Conservation (phyloP, 1,284 basidiomycete species). For the Papiliotrema flavescens region DNA sequence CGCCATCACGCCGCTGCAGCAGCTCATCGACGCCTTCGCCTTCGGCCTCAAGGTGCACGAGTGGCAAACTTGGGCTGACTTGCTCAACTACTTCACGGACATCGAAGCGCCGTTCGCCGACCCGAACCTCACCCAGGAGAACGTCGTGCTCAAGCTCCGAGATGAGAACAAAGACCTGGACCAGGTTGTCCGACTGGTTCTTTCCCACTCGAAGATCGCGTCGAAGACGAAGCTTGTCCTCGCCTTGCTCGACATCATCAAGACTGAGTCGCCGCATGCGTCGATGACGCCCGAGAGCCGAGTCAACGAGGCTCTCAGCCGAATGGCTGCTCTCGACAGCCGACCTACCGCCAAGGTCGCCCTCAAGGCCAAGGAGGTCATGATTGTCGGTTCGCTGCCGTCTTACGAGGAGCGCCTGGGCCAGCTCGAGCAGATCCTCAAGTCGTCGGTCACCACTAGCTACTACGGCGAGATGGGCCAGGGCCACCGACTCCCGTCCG, state of each 20-base stretch:
- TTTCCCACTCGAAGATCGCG: conserved; percentile 93
- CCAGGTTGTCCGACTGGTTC: conserved; percentile 78
- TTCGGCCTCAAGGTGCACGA: conserved; percentile 86
- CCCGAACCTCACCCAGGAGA: conserved; percentile 75
- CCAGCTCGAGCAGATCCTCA: conserved; percentile 94
- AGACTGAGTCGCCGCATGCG: conserved; percentile 69
- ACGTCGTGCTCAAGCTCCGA: conserved; percentile 82
- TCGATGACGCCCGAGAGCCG: conserved; percentile 52
- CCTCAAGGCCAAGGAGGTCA: conserved; percentile 94
- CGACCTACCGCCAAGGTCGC: conserved; percentile 81
- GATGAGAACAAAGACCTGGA: conserved; percentile 93
- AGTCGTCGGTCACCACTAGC: conserved; percentile 76
- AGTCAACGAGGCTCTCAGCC: conserved; percentile 40
- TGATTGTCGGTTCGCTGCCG: conserved; percentile 93
- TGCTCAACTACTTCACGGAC: conserved; percentile 51
- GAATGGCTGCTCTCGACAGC: conserved; percentile 69
- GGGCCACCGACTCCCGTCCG: conserved; percentile 67
- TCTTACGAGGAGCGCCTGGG: conserved; percentile 89
- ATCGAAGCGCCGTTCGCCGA: conserved; percentile 87
- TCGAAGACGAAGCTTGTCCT: conserved; percentile 88
- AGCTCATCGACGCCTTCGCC: conserved; percentile 76
- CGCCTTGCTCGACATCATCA: conserved; percentile 81
- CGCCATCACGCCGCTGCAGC: conserved; percentile 68
- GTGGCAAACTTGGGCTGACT: conserved; percentile 52
- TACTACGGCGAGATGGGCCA: conserved; percentile 83